Evolutionary conservation across 2,329 filamentous ascomycete genomes (phyloP), one percentile per base, ranked within the genome.

Genomic region (Colletotrichum magnum): DNA sequence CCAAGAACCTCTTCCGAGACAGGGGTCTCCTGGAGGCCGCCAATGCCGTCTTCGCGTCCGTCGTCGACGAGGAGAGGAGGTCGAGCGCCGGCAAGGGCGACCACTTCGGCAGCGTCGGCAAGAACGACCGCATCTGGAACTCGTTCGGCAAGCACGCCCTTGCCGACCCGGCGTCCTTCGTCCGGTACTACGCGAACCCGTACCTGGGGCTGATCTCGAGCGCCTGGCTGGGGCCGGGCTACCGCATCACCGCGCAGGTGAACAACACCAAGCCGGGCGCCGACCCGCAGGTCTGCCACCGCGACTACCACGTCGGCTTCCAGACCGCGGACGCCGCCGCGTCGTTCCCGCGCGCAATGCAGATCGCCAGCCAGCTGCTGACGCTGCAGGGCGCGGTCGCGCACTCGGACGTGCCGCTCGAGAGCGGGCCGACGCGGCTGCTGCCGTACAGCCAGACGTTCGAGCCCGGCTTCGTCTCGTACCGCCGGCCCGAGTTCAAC

Each of bases 241-340:
- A 91, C 76, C 85, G 87, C 24, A 75, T 91, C 51, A 91, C 89
- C 0, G 84, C 87, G 1, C 89, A 91, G 74, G 86, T 90, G 48
- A 92, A 92, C 74, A 84, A 90, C 57, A 89, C 91, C 9, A 84
- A 85, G 50, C 88, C 89, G 0, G 87, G 88, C 18, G 87, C 87
- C 0, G 79, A 82, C 43, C 81, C 89, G 0, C 89, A 92, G 73
- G 83, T 86, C 32, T 81, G 80, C 7, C 89, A 92, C 74, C 83
- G 89, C 1, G 89, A 92, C 74, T 91, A 91, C 74, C 89, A 91
- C 73, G 82, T 92, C 1, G 89, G 89, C 0, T 91, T 91, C 77
- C 88, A 90, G 75, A 86, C 84, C 0, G 74, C 81, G 3, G 82
- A 82, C 6, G 78, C 78, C 1, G 84, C 82, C 51, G 80, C 81